Conservation (phyloP, 2,329 filamentous ascomycete genomes). For the Colletotrichum sp. region DNA sequence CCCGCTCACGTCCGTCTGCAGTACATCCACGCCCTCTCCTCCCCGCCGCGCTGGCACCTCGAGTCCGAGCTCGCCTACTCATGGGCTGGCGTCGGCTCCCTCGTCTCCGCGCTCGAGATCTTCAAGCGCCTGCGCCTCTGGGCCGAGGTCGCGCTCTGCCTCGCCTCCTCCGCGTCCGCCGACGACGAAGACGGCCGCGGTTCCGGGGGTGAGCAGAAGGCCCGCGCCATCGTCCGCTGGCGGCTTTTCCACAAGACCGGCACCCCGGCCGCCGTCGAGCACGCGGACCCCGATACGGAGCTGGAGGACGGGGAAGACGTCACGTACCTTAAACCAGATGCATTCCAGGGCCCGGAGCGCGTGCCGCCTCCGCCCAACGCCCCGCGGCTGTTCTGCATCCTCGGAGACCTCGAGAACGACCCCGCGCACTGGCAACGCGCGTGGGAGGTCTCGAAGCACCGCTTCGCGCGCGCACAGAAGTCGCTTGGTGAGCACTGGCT, state of each 20-base stretch:
- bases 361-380: slow-evolving; percentile 79
- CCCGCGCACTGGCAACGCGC: slow-evolving; percentile 80
- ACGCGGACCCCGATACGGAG: slow-evolving; percentile 51
- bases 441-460: slow-evolving; percentile 82
- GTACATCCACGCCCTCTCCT: slow-evolving; percentile 84
- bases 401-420: slow-evolving; percentile 86
- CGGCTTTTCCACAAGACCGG: slow-evolving; percentile 76
- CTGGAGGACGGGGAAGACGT: slow-evolving; percentile 44
- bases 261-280: slow-evolving; percentile 22
- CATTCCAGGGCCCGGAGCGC: slow-evolving; percentile 68
- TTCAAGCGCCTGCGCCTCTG: slow-evolving; percentile 93
- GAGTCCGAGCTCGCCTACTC: slow-evolving; percentile 91
- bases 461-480: slow-evolving; percentile 87
- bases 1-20: slow-evolving; percentile 76
- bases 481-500: slow-evolving; percentile 84
- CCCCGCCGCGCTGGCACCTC: slow-evolving; percentile 90
- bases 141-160: slow-evolving; percentile 93
- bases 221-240: slow-evolving; percentile 75
- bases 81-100: slow-evolving; percentile 89
- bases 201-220: slow-evolving; percentile 76
- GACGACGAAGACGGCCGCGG: slow-evolving; percentile 61
- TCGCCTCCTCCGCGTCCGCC: slow-evolving; percentile 65
- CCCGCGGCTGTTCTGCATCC: slow-evolving; percentile 87
- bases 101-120: slow-evolving; percentile 91
- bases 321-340: slow-evolving; percentile 57